These are phyloP conservation scores for Trichoderma sp. DNA, from an alignment of 2,329 filamentous ascomycete species.

Conservation along the genomic window DNA sequence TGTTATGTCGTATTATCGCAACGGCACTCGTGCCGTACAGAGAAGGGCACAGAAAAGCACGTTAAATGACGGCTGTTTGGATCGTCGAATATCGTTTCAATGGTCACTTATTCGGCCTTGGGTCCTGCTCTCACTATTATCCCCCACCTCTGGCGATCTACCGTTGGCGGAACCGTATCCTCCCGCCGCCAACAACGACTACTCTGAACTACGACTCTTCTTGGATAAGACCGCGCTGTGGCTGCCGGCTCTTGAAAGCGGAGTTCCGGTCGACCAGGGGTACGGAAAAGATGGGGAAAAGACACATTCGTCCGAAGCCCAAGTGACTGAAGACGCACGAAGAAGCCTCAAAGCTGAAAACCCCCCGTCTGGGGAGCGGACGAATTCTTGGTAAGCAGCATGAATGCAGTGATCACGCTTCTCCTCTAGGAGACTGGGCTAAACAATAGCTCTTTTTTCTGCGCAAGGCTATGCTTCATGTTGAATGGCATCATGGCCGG, in stretches of 20 bases:
- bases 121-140: not conserved
- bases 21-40: not conserved
- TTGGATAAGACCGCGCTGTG: not conserved
- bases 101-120: not conserved
- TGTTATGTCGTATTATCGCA: not conserved
- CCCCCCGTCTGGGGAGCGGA: not conserved
- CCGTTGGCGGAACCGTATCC: not conserved
- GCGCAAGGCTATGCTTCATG: slow-evolving; percentile 6
- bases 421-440: not conserved
- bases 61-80: not conserved
- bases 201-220: not conserved
- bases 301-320: not conserved
- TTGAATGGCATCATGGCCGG: not conserved
- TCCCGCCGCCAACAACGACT: not conserved
- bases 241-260: slow-evolving; percentile 1
- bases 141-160: not conserved
- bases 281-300: slow-evolving; percentile 8
- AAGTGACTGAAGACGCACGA: not conserved
- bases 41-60: not conserved
- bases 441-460: not conserved
- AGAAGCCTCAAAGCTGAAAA: not conserved
- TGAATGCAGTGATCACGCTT: not conserved
- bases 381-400: not conserved
- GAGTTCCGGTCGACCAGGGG: not conserved
- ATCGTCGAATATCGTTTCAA: not conserved